These are phyloP conservation scores for Emiliania huxleyi DNA, from an alignment of 78 protist genomes.

Conservation along the genomic window DNA sequence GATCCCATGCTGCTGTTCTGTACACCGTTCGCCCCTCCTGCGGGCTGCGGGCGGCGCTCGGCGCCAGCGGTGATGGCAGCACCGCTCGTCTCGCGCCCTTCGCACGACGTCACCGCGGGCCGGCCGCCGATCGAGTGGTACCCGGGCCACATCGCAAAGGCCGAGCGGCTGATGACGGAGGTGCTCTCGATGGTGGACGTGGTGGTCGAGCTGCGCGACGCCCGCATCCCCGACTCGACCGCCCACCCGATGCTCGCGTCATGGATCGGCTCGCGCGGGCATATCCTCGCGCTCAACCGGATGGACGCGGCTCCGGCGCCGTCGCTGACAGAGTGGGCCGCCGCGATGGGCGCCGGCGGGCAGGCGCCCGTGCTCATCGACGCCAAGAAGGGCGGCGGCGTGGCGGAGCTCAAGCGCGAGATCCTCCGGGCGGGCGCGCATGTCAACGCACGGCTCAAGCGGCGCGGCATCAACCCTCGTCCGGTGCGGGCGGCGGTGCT, in stretches of 20 bases:
- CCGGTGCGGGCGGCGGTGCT: background rate
- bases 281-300: background rate
- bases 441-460: background rate
- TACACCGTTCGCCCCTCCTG: too few relatives aligned
- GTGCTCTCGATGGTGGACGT: background rate
- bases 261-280: background rate
- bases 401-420: background rate
- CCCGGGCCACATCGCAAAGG: slow-evolving; percentile 9
- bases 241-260: background rate
- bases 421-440: background rate
- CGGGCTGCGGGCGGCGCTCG: too few relatives aligned
- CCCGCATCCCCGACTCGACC: background rate
- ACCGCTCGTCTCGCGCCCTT: too few relatives aligned
- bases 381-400: background rate
- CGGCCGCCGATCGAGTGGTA: background rate
- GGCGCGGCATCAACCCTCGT: background rate
- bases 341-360: background rate
- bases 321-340: background rate
- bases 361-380: background rate
- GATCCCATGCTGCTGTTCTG: too few relatives aligned
- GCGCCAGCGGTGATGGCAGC: too few relatives aligned
- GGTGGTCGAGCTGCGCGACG: background rate
- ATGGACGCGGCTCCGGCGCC: background rate
- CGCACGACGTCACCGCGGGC: background rate
- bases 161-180: background rate